These are phyloP conservation scores for Monosporascus ibericus DNA, from an alignment of 2,329 filamentous ascomycete genomes.

Conservation along the genomic window DNA sequence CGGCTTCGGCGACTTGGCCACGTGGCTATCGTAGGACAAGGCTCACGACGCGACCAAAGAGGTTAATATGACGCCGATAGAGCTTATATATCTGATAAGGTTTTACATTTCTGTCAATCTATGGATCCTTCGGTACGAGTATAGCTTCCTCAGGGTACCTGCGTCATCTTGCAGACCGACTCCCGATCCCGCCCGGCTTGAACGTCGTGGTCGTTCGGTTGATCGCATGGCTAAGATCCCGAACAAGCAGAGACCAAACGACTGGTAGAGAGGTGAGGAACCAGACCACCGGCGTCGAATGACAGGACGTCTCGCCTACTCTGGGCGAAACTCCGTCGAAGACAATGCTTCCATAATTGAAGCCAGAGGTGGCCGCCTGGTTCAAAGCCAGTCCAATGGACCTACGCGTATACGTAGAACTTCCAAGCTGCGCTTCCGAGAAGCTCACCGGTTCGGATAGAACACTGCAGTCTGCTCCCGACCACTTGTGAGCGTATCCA, in stretches of 20 bases:
- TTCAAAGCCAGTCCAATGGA: background rate
- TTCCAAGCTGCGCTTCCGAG: background rate
- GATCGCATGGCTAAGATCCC: background rate
- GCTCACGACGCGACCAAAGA: background rate
- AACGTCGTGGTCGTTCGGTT: background rate
- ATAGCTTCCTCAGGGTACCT: slow-evolving; percentile 11
- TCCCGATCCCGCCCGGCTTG: background rate
- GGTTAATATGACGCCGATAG: background rate
- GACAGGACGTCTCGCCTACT: background rate
- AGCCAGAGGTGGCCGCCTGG: background rate
- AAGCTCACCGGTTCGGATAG: background rate
- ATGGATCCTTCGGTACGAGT: slow-evolving; percentile 5
- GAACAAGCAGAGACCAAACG: background rate
- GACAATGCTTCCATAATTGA: background rate
- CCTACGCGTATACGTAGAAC: background rate
- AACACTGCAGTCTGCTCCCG: background rate
- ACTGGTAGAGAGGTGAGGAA: background rate
- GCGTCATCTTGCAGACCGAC: slow-evolving; percentile 8
- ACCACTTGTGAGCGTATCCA: background rate
- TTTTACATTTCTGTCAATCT: slow-evolving; percentile 10
- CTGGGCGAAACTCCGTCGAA: background rate
- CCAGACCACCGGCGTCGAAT: background rate
- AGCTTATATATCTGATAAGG: background rate
- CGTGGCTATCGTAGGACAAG: slow-evolving; percentile 13
- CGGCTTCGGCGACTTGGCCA: slow-evolving; percentile 15